A percentile compares a stretch with the other conserved stretches of the same genome.
These are phyloP conservation scores for Cucurbita ficifolia DNA, from an alignment of 306 rosid species.

Conservation along the genomic window DNA sequence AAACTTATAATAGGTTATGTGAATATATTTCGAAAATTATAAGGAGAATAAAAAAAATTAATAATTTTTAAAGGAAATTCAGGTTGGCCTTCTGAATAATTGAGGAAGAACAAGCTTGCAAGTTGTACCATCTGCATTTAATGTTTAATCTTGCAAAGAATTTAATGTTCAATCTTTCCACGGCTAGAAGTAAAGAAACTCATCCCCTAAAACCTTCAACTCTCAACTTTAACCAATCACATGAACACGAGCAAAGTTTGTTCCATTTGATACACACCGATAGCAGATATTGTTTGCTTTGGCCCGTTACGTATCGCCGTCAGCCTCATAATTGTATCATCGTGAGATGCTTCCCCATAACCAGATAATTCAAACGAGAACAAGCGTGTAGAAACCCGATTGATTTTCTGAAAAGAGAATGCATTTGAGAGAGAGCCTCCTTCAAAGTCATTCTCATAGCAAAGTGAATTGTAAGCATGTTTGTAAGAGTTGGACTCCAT, in stretches of 20 bases:
- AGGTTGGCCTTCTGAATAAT: not conserved
- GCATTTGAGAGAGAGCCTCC: constrained; percentile 27
- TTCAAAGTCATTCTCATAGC: constrained; percentile 55
- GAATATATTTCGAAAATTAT: no score
- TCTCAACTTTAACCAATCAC: not conserved
- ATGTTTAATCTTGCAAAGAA: no score
- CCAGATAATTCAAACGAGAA: constrained; percentile 63
- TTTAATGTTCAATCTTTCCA: not conserved
- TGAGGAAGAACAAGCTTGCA: not conserved
- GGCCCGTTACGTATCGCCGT: no score
- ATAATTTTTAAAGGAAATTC: no score
- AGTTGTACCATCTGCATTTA: not conserved
- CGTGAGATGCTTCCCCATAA: constrained; percentile 22
- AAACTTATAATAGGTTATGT: no score
- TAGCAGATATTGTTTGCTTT: no score
- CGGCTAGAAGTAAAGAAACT: not conserved
- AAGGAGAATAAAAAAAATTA: no score
- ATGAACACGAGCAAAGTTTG: not conserved
- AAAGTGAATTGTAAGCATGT: constrained; percentile 31
- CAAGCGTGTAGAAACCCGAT: constrained; percentile 36
- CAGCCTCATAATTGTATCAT: not conserved
- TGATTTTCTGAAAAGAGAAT: constrained; percentile 28
- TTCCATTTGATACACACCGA: no score
- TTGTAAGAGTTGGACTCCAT: no score
- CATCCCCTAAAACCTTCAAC: not conserved